phyloP scores from a whole-genome alignment of 129 eudicot species.

The Calendula officinalis region DNA sequence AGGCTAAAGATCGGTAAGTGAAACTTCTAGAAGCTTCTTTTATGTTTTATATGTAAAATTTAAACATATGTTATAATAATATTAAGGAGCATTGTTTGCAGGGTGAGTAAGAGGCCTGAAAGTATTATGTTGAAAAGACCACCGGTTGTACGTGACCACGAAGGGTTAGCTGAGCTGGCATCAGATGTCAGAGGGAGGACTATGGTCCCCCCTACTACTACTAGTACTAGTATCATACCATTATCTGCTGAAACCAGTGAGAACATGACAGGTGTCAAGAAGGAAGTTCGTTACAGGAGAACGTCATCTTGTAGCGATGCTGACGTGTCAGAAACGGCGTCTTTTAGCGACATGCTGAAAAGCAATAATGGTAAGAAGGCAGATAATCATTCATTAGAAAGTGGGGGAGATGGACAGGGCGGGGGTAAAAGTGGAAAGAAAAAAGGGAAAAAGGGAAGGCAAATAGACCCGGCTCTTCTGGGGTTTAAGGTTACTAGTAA shows the following conservation, averaged over 20 bases:
- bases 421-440: conserved; percentile 60
- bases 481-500: conserved; percentile 84
- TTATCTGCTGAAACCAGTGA: conserved; percentile 50
- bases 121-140: conserved; percentile 68
- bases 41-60: background rate
- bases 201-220: too few relatives aligned
- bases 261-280: conserved; percentile 29
- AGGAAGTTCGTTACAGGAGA: conserved; percentile 53
- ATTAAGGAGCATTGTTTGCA: conserved; percentile 28
- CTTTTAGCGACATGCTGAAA: conserved; percentile 92
- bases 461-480: conserved; percentile 74
- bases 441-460: conserved; percentile 89
- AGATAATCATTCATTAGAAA: conserved; percentile 37
- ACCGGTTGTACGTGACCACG: conserved; percentile 69
- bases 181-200: conserved; percentile 46
- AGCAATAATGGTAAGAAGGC: conserved; percentile 41
- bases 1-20: conserved; percentile 64
- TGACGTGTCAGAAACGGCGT: conserved; percentile 63
- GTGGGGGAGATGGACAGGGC: conserved; percentile 43
- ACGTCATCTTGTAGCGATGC: conserved; percentile 65
- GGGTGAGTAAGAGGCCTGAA: conserved; percentile 57
- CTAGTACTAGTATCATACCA: conserved; percentile 9
- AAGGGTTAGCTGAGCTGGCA: conserved; percentile 53
- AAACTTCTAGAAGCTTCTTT: background rate
- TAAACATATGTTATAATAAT: too few relatives aligned